These are phyloP conservation scores for Harringtonia aguacate DNA, from an alignment of 2,329 filamentous ascomycete species.

Conservation along the genomic window DNA sequence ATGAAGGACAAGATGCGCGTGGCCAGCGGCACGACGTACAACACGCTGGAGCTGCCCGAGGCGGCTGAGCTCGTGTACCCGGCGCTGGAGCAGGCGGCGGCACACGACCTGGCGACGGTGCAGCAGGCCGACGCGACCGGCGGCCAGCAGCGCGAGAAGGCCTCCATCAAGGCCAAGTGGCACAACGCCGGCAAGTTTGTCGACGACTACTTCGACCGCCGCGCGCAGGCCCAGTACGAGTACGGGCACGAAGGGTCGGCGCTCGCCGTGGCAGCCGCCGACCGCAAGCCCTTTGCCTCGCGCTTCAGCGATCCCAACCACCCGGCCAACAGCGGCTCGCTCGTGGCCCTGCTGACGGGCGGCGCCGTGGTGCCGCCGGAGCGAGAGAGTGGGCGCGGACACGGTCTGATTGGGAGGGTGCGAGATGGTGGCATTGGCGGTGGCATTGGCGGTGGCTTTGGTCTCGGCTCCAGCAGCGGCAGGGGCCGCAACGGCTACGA, in stretches of 20 bases:
- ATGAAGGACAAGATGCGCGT: conserved; percentile 21
- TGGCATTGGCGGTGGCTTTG: background rate
- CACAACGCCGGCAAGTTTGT: conserved; percentile 24
- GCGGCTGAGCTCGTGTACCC: conserved; percentile 28
- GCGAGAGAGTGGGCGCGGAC: too few species aligned
- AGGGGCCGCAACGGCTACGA: conserved; percentile 4
- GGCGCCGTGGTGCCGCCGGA: conserved; percentile 23
- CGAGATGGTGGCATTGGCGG: background rate
- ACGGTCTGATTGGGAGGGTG: too few species aligned
- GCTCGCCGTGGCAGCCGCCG: conserved; percentile 21
- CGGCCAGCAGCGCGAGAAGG: background rate
- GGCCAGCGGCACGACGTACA: conserved; percentile 23
- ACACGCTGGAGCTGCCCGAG: conserved; percentile 25
- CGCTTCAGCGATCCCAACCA: conserved; percentile 41
- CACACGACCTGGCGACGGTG: conserved; percentile 14
- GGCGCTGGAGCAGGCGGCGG: conserved; percentile 19
- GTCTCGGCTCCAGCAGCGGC: too few species aligned
- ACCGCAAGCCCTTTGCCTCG: conserved; percentile 26
- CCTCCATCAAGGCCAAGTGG: conserved; percentile 13
- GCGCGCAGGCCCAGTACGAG: conserved; percentile 31
- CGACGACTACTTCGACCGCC: conserved; percentile 36
- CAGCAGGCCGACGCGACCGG: conserved; percentile 12
- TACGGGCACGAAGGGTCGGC: conserved; percentile 27
- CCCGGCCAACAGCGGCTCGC: conserved; percentile 34
- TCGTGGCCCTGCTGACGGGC: conserved; percentile 34